Conservation (phyloP, 306 rosid genomes). For the Vachellia collinsii region DNA sequence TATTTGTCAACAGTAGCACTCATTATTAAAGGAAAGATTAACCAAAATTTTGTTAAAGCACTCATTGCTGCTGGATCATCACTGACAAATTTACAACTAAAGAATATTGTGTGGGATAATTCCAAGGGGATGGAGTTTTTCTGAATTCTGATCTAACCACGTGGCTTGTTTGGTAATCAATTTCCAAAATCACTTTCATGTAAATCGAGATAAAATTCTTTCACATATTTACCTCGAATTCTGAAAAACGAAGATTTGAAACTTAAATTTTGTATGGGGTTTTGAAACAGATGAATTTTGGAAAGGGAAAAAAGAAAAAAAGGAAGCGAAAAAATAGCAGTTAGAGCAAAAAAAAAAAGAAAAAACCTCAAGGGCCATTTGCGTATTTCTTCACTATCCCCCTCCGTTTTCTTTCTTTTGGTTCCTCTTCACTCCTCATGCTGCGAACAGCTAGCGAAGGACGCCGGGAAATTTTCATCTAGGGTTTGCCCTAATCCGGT, state of each 20-base stretch:
- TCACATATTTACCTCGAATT: too few species aligned
- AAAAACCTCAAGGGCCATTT: constrained; percentile 6
- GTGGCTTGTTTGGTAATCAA: too few species aligned
- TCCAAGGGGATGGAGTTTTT: too few species aligned
- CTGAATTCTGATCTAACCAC: neutral
- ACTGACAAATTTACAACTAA: neutral
- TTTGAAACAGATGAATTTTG: neutral
- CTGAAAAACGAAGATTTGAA: too few species aligned
- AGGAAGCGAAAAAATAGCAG: neutral
- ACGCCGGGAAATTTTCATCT: constrained; percentile 25
- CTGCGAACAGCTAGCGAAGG: constrained; percentile 26
- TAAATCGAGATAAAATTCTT: too few species aligned
- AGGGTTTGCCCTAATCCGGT: constrained; percentile 48
- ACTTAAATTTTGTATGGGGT: too few species aligned
- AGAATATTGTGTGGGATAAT: neutral
- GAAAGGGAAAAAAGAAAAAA: neutral
- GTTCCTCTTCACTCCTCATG: constrained; percentile 29
- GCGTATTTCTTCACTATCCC: constrained; percentile 56
- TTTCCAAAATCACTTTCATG: too few species aligned
- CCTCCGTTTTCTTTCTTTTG: constrained; percentile 13
- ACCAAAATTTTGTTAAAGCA: neutral
- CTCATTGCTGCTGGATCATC: neutral
- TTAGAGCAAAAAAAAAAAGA: constrained; percentile 11
- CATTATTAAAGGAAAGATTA: neutral
- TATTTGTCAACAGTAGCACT: too few species aligned